Conservation (phyloP, 768 basidiomycete species). For the Coprinopsis strossmayeri region DNA sequence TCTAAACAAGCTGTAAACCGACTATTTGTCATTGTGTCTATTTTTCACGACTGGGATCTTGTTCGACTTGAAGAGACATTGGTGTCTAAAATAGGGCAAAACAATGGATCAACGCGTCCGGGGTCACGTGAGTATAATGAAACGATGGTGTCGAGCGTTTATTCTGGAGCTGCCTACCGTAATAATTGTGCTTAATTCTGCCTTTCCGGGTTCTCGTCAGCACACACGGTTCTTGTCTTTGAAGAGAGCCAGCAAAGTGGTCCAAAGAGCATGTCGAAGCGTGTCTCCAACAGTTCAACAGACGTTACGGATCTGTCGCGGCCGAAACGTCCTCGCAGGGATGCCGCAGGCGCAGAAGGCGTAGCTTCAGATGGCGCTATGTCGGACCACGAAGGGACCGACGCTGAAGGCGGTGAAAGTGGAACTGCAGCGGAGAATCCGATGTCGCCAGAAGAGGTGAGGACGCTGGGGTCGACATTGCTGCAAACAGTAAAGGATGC, state of each 20-base stretch:
- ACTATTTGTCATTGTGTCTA: too few relatives aligned
- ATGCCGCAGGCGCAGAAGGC: conserved; percentile 22
- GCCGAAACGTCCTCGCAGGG: conserved; percentile 35
- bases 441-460: conserved; percentile 36
- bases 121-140: conserved; percentile 1
- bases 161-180: neutral
- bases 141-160: neutral
- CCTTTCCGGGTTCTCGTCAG: neutral
- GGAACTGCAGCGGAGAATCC: conserved; percentile 15
- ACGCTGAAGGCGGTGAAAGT: conserved; percentile 18
- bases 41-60: too few relatives aligned
- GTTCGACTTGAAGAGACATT: neutral
- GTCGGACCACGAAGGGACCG: conserved; percentile 18
- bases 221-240: too few relatives aligned
- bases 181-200: neutral
- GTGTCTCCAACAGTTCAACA: conserved; percentile 29
- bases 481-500: conserved; percentile 80
- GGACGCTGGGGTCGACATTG: conserved; percentile 62
- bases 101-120: conserved; percentile 2
- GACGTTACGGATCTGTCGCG: conserved; percentile 32
- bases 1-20: too few relatives aligned
- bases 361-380: conserved; percentile 31
- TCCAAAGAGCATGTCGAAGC: conserved; percentile 30
- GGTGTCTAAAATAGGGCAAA: neutral
- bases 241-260: neutral